phyloP scores from a whole-genome alignment of 768 basidiomycete species.

The Lentinula raphanica region DNA sequence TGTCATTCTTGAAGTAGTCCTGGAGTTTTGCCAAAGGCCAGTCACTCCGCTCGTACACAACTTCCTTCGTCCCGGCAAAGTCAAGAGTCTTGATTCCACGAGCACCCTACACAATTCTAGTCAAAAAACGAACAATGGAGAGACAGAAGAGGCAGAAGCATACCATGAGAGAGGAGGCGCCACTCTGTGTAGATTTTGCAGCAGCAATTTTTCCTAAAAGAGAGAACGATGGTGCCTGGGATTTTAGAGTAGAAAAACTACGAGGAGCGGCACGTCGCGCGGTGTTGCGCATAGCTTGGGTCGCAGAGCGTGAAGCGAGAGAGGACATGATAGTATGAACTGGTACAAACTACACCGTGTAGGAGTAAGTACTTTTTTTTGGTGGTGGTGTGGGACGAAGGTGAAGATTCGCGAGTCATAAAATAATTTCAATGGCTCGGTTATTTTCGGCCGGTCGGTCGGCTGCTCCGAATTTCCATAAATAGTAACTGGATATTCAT shows the following conservation, averaged over 20 bases:
- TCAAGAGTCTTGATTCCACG: conserved; percentile 94
- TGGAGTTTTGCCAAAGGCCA: conserved; percentile 98
- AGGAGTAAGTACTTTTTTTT: neutral
- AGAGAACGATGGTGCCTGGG: conserved; percentile 63
- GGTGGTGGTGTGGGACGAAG: neutral
- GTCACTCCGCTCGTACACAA: conserved; percentile 92
- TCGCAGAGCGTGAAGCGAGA: conserved; percentile 57
- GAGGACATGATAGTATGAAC: conserved; percentile 49
- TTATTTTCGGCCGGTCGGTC: neutral
- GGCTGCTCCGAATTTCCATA: neutral
- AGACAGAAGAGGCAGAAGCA: conserved; percentile 10
- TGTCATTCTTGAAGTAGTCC: conserved; percentile 99
- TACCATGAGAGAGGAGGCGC: conserved; percentile 23
- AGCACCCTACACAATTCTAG: conserved; percentile 31
- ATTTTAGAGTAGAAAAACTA: conserved; percentile 32
- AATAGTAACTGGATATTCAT: no score
- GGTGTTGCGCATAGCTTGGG: conserved; percentile 57
- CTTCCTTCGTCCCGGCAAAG: conserved; percentile 92
- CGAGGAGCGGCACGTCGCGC: conserved; percentile 59
- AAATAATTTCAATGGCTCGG: neutral
- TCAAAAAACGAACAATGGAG: neutral
- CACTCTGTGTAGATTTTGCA: conserved; percentile 31
- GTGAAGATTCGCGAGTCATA: conserved; percentile 3
- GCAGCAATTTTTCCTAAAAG: conserved; percentile 49
- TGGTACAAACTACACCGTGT: neutral